Percentiles rank a stretch among this genome's conserved stretches.
These are phyloP conservation scores for Capsicum chinense DNA, from an alignment of 257 asterid genomes.

Conservation along the genomic window DNA sequence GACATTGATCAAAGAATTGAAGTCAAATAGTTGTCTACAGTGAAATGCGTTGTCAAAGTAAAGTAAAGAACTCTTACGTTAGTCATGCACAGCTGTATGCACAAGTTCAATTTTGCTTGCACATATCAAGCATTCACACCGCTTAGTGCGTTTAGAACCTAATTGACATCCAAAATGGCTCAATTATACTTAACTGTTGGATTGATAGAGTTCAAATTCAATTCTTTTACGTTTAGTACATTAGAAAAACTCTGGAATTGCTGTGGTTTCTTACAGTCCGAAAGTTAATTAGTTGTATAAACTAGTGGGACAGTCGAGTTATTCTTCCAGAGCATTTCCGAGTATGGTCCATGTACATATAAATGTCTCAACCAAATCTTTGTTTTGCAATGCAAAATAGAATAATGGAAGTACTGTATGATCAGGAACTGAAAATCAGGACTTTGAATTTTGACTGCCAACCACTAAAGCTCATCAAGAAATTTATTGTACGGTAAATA, in stretches of 20 bases:
- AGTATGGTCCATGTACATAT: background rate
- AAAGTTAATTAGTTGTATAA: background rate
- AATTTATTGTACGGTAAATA: background rate
- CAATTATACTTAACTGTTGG: background rate
- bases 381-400: background rate
- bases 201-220: background rate
- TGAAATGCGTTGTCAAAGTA: slow-evolving; percentile 12
- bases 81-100: slow-evolving; percentile 23
- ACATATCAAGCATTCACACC: background rate
- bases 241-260: background rate
- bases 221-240: background rate
- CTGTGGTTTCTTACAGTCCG: background rate
- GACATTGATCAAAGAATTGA: background rate
- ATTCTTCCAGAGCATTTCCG: background rate
- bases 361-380: background rate
- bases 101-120: slow-evolving; percentile 21
- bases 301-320: background rate
- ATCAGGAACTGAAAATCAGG: background rate
- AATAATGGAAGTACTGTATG: background rate
- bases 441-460: background rate
- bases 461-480: slow-evolving; percentile 3
- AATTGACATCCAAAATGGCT: background rate
- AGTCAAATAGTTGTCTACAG: background rate
- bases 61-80: background rate
- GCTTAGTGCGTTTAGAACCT: background rate